Percentiles rank a stretch among this genome's conserved stretches.
Conservation (phyloP, 1,139 yeast genomes). For the Scheffersomyces segobiensis region DNA sequence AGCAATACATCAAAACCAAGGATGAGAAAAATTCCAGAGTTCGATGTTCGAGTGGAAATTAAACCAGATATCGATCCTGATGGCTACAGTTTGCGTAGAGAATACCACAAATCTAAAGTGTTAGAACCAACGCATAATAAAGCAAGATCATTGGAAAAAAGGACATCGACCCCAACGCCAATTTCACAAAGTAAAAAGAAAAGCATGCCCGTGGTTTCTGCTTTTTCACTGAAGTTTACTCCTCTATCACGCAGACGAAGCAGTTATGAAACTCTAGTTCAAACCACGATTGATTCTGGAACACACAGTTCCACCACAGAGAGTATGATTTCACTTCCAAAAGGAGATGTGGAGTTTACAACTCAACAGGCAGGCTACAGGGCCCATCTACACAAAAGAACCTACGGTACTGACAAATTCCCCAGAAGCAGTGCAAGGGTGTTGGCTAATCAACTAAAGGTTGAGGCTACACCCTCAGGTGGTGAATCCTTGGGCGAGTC, state of each 20-base stretch:
- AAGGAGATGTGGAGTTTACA: neutral
- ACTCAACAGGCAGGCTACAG: neutral
- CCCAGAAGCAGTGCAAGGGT: neutral
- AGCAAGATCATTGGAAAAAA: too few relatives aligned
- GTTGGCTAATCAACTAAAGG: conserved; percentile 14
- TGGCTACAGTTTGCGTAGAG: neutral
- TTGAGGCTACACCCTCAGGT: conserved; percentile 8
- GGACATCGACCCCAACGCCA: neutral
- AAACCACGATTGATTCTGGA: neutral
- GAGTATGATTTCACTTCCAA: neutral
- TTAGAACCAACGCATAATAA: neutral
- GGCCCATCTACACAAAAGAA: neutral
- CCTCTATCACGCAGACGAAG: neutral
- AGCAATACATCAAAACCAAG: neutral
- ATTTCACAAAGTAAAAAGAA: neutral
- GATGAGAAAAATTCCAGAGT: conserved; percentile 12
- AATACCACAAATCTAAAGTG: neutral
- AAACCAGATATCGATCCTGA: neutral
- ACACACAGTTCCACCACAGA: neutral
- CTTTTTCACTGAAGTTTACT: neutral
- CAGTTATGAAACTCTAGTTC: neutral
- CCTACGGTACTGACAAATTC: neutral
- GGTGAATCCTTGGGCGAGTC: neutral
- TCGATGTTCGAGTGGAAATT: conserved; percentile 15
- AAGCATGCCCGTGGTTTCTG: neutral